phyloP scores from a whole-genome alignment of 345 rosid species.

The Fremontodendron californicum region DNA sequence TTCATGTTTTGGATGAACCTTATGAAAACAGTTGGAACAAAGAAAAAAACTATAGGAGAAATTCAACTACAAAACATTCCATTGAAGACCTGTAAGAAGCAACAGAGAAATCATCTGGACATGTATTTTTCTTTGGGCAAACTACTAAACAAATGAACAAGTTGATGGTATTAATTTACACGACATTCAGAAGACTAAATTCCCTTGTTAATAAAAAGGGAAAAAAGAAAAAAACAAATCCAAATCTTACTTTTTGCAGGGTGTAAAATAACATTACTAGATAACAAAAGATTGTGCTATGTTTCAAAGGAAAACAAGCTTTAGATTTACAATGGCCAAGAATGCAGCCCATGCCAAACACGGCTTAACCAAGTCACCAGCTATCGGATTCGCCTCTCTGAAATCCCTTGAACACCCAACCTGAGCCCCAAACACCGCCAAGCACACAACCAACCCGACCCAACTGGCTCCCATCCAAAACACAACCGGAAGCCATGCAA shows the following conservation, averaged over 20 bases:
- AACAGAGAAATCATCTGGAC: background rate
- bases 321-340: constrained; percentile 54
- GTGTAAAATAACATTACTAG: too few species aligned
- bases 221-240: background rate
- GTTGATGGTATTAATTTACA: background rate
- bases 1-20: background rate
- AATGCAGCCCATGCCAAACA: constrained; percentile 76
- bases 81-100: background rate
- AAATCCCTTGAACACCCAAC: constrained; percentile 55
- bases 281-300: background rate
- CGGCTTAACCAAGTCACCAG: constrained; percentile 66
- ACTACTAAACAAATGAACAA: background rate
- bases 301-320: constrained; percentile 39
- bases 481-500: constrained; percentile 58
- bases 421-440: constrained; percentile 43
- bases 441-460: constrained; percentile 43
- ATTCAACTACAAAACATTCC: background rate
- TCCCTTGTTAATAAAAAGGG: background rate
- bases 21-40: background rate
- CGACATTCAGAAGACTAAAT: too few species aligned
- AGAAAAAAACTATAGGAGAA: background rate
- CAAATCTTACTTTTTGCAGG: background rate
- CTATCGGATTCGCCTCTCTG: constrained; percentile 54
- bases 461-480: constrained; percentile 39
- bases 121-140: background rate